phyloP scores from a whole-genome alignment of 768 basidiomycete species.

The Tricholoma furcatifolium region DNA sequence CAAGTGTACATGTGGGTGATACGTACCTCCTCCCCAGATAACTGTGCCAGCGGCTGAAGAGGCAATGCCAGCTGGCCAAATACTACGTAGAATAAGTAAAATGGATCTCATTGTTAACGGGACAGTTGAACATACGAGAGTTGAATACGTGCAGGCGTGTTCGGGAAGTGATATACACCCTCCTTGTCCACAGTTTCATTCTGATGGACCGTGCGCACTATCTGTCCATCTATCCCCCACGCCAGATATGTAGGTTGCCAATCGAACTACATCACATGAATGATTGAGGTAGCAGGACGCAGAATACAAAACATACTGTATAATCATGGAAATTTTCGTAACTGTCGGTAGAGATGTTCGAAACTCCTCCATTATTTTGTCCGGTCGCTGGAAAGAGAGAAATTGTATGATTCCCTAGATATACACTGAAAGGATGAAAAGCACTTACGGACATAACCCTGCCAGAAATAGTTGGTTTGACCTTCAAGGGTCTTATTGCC shows the following conservation, averaged over 20 bases:
- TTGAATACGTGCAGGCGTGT: constrained; percentile 79
- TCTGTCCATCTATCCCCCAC: constrained; percentile 69
- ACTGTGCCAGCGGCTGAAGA: constrained; percentile 65
- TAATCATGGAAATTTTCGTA: constrained; percentile 74
- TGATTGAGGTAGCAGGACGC: background rate
- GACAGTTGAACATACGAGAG: constrained; percentile 53
- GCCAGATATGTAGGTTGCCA: constrained; percentile 71
- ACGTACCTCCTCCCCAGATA: constrained; percentile 68
- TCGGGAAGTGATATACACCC: constrained; percentile 68
- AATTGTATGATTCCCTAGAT: background rate
- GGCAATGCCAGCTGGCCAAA: constrained; percentile 83
- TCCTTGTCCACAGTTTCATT: constrained; percentile 52
- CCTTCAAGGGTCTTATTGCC: constrained; percentile 58
- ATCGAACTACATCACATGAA: constrained; percentile 55
- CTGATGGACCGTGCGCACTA: constrained; percentile 67
- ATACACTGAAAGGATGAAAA: background rate
- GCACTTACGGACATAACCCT: constrained; percentile 61
- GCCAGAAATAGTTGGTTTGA: constrained; percentile 84
- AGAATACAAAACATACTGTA: constrained; percentile 45
- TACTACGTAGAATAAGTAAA: constrained; percentile 26
- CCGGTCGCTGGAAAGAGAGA: constrained; percentile 30
- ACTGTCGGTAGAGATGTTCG: constrained; percentile 56
- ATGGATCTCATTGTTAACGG: background rate
- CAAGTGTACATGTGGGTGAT: no score
- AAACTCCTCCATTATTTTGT: constrained; percentile 47